Conservation (phyloP, 768 basidiomycete species). For the Mycena floridula region DNA sequence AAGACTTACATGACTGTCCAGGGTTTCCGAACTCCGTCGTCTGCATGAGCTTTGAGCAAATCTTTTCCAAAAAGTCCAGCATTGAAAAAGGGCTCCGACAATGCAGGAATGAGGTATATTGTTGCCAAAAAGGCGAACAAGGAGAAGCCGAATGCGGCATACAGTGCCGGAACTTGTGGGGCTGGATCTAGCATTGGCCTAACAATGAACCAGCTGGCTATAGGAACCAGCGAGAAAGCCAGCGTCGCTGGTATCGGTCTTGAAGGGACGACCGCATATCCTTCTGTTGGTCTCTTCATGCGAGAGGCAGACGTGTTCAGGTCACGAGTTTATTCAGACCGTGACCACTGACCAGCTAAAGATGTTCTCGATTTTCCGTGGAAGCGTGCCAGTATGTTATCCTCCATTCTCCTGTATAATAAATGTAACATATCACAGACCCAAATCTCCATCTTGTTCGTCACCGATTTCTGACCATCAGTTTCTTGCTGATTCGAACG, state of each 20-base stretch:
- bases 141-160: slow-evolving; percentile 78
- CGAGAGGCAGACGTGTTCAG: slow-evolving; percentile 7
- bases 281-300: too few relatives aligned
- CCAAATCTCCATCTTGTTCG: too few relatives aligned
- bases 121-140: slow-evolving; percentile 76
- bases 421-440: too few relatives aligned
- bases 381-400: neutral
- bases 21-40: too few relatives aligned
- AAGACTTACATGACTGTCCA: slow-evolving; percentile 56
- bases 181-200: slow-evolving; percentile 66
- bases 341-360: neutral
- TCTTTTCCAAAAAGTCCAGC: slow-evolving; percentile 85
- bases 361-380: neutral
- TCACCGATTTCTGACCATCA: too few relatives aligned
- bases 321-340: neutral
- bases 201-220: slow-evolving; percentile 68
- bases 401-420: too few relatives aligned
- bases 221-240: slow-evolving; percentile 54
- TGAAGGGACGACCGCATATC: slow-evolving; percentile 27
- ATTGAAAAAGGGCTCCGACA: slow-evolving; percentile 74
- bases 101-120: slow-evolving; percentile 72
- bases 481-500: too few relatives aligned
- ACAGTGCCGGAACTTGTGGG: slow-evolving; percentile 66
- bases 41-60: slow-evolving; percentile 77
- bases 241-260: slow-evolving; percentile 48